Conservation (phyloP, 2,329 filamentous ascomycete genomes). For the Aspergillus sp. region DNA sequence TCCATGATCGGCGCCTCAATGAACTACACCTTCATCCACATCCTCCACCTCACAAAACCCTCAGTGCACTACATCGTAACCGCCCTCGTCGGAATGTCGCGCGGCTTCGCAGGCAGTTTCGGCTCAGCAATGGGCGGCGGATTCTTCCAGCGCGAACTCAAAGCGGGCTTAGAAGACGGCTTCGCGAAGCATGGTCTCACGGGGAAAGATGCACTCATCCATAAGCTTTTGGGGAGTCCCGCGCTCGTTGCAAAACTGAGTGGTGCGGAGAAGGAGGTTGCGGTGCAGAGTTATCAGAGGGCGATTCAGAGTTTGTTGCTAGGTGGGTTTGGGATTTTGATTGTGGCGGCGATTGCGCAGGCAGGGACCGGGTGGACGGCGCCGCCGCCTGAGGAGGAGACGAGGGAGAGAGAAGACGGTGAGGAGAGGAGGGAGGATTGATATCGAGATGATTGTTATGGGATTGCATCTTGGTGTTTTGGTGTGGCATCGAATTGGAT, state of each 20-base stretch:
- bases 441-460: background rate
- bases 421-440: background rate
- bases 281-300: constrained; percentile 58
- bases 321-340: constrained; percentile 54
- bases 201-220: constrained; percentile 52
- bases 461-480: background rate
- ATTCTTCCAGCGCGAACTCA: constrained; percentile 68
- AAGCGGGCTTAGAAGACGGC: constrained; percentile 58
- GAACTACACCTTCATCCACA: constrained; percentile 81
- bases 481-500: background rate
- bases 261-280: constrained; percentile 56
- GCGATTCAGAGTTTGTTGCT: constrained; percentile 59
- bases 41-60: constrained; percentile 71
- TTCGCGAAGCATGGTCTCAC: constrained; percentile 55
- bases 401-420: background rate
- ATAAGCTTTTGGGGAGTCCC: constrained; percentile 63
- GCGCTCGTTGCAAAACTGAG: constrained; percentile 56
- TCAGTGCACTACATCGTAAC: constrained; percentile 75
- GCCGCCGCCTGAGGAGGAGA: background rate
- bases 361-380: constrained; percentile 62
- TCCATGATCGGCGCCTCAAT: constrained; percentile 72
- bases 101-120: constrained; percentile 80
- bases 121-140: constrained; percentile 80
- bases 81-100: constrained; percentile 76
- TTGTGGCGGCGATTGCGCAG: constrained; percentile 57